phyloP scores from a whole-genome alignment of 352 stramenopile genomes.

The Phytophthora pseudosyringae region DNA sequence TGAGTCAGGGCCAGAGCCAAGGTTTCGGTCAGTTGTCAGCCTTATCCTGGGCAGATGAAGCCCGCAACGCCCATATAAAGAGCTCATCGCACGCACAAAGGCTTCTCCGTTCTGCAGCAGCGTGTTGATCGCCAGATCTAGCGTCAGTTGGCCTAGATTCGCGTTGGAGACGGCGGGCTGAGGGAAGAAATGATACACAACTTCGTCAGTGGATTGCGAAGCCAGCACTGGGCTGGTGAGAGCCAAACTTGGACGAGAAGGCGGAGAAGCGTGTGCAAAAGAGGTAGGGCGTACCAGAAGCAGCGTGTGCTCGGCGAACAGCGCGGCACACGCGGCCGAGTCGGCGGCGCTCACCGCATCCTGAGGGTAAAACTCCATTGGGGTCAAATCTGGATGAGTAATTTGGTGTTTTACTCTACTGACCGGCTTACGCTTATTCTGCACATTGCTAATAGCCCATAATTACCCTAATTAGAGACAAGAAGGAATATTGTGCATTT shows the following conservation, averaged over 20 bases:
- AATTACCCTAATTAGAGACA: too few species aligned
- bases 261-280: not conserved
- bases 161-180: constrained; percentile 80
- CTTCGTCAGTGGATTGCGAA: constrained; percentile 17
- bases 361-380: constrained; percentile 61
- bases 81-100: constrained; percentile 42
- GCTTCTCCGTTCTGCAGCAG: constrained; percentile 54
- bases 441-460: too few species aligned
- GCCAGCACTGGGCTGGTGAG: not conserved
- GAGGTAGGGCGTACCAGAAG: constrained; percentile 50
- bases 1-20: constrained; percentile 19
- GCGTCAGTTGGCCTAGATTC: constrained; percentile 81
- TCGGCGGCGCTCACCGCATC: constrained; percentile 36
- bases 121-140: constrained; percentile 84
- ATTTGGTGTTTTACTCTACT: too few species aligned
- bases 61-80: not conserved
- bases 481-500: too few species aligned
- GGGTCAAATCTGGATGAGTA: not conserved
- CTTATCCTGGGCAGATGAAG: constrained; percentile 2
- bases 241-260: not conserved
- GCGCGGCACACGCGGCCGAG: constrained; percentile 22
- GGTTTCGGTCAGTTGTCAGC: constrained; percentile 10
- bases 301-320: constrained; percentile 64
- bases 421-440: too few species aligned
- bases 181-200: constrained; percentile 17